phyloP scores from a whole-genome alignment of 768 basidiomycete species.

The Leccinum incarnatum region DNA sequence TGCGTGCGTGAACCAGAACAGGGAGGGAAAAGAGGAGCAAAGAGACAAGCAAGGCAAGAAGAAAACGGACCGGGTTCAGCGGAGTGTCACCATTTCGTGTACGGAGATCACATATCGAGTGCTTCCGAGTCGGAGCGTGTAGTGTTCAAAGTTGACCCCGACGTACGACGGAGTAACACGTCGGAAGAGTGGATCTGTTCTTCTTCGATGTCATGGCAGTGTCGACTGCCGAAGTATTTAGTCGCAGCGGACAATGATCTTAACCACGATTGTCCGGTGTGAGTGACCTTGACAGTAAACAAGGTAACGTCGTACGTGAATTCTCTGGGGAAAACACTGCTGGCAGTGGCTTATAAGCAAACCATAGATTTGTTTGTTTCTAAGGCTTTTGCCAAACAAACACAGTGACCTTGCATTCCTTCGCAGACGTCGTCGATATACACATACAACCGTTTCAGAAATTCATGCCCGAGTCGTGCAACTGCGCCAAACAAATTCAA shows the following conservation, averaged over 20 bases:
- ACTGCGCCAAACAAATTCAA: too few species aligned
- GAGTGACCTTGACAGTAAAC: too few species aligned
- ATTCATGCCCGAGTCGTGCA: too few species aligned
- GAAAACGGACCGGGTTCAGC: neutral
- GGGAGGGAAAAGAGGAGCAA: neutral
- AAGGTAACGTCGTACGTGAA: too few species aligned
- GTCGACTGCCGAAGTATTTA: too few species aligned
- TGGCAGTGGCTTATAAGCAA: too few species aligned
- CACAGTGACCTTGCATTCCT: neutral
- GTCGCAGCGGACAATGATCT: too few species aligned
- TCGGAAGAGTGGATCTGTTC: conserved; percentile 73
- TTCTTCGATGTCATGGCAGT: conserved; percentile 36
- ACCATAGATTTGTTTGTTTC: conserved; percentile 21
- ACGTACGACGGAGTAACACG: conserved; percentile 34
- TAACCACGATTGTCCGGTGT: too few species aligned
- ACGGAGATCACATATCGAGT: conserved; percentile 43
- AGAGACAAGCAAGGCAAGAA: neutral
- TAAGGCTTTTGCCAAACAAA: conserved; percentile 26
- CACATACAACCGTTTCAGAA: too few species aligned
- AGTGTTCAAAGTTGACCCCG: conserved; percentile 53
- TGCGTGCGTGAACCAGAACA: conserved; percentile 18
- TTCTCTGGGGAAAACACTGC: too few species aligned
- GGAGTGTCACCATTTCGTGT: neutral
- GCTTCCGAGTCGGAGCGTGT: conserved; percentile 48
- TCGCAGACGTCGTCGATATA: too few species aligned